Conservation (phyloP, 176 grass and related monocot genomes). For the Olyra latifolia region DNA sequence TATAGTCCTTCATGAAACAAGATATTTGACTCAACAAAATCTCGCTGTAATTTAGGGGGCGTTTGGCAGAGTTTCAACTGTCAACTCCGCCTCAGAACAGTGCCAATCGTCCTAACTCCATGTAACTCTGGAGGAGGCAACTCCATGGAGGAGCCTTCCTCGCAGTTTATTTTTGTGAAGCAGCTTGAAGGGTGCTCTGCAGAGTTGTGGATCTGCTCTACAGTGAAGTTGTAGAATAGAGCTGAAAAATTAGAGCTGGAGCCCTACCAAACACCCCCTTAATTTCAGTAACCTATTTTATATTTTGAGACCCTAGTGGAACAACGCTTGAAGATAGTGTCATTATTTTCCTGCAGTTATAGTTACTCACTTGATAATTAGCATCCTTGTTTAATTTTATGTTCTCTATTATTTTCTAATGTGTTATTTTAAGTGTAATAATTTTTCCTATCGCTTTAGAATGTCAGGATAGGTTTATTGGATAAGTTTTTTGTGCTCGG, state of each 20-base stretch:
- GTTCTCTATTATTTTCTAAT: background rate
- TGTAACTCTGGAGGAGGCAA: too few relatives aligned
- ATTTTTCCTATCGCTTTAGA: conserved; percentile 30
- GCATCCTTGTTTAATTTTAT: background rate
- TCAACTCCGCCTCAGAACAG: too few relatives aligned
- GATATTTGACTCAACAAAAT: background rate
- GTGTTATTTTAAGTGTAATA: conserved; percentile 7
- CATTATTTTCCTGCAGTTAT: too few relatives aligned
- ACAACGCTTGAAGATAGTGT: background rate
- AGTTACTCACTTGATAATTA: background rate
- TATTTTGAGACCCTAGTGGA: background rate
- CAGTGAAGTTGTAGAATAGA: too few relatives aligned
- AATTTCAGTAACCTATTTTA: background rate
- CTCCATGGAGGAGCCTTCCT: too few relatives aligned
- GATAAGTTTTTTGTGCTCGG: conserved; percentile 53
- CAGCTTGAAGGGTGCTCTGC: too few relatives aligned
- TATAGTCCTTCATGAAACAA: background rate
- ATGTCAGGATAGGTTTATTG: conserved; percentile 34
- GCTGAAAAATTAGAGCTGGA: too few relatives aligned
- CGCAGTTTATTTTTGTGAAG: too few relatives aligned
- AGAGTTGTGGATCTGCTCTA: too few relatives aligned
- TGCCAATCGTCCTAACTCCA: too few relatives aligned
- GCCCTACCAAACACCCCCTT: too few relatives aligned
- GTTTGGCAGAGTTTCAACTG: too few relatives aligned
- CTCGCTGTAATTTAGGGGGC: background rate